Conservation (phyloP, 768 basidiomycete genomes). For the Fistulinella prunicolor region DNA sequence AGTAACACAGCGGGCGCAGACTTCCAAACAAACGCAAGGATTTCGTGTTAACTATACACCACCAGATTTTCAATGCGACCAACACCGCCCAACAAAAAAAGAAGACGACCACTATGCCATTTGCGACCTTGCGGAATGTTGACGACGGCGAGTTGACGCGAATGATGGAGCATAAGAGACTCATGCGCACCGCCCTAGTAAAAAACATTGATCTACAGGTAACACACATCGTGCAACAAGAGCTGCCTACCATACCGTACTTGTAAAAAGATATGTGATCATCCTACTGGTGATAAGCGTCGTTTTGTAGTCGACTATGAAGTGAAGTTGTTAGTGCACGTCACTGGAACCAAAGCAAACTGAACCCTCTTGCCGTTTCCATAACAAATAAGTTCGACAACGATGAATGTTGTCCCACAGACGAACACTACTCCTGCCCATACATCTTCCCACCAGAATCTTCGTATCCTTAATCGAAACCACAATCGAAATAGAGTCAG, state of each 20-base stretch:
- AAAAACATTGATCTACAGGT: not conserved
- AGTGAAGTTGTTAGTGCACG: not conserved
- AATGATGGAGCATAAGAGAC: not conserved
- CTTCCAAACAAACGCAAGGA: too few relatives aligned
- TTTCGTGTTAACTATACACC: too few relatives aligned
- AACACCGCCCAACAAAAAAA: too few relatives aligned
- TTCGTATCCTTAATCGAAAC: not conserved
- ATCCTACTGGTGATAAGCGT: not conserved
- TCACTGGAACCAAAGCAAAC: not conserved
- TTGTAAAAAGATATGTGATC: not conserved
- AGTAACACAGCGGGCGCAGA: too few relatives aligned
- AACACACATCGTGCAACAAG: not conserved
- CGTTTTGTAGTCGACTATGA: not conserved
- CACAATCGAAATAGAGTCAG: not conserved
- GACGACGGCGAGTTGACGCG: not conserved
- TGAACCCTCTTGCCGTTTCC: not conserved
- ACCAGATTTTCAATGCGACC: too few relatives aligned
- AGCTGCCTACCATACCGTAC: not conserved
- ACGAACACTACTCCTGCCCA: not conserved
- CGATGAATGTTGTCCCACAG: not conserved
- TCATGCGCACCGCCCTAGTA: constrained; percentile 6
- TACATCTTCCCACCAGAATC: constrained; percentile 6
- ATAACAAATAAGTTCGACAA: not conserved
- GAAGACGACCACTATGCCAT: too few relatives aligned
- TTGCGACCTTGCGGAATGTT: too few relatives aligned